A percentile compares a stretch with the other conserved stretches of the same genome.
phyloP scores from a whole-genome alignment of 2,329 filamentous ascomycete species.

The Fusarium stilboides region DNA sequence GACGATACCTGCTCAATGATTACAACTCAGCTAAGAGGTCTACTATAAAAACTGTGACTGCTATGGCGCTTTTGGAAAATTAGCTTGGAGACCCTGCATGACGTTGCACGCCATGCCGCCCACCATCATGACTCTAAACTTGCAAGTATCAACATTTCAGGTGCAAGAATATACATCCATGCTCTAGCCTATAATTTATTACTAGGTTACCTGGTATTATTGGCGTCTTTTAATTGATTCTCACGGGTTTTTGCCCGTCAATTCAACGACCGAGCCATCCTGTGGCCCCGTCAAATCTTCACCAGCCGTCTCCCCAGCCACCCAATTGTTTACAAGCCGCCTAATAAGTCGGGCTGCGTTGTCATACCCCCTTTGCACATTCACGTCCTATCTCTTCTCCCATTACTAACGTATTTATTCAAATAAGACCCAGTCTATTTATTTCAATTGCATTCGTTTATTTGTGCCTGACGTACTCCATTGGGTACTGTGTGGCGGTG shows the following conservation, averaged over 20 bases:
- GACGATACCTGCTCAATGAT: conserved; percentile 5
- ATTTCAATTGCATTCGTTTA: neutral
- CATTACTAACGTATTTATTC: conserved; percentile 4
- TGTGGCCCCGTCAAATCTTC: conserved; percentile 25
- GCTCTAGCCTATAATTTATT: neutral
- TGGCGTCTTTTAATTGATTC: neutral
- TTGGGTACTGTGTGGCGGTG: conserved; percentile 29
- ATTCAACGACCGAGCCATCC: conserved; percentile 3
- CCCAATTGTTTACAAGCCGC: conserved; percentile 47
- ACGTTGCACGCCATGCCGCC: conserved; percentile 19
- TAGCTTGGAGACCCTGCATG: conserved; percentile 38
- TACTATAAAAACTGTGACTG: neutral
- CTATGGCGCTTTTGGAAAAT: conserved; percentile 23
- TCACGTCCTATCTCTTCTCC: conserved; percentile 13
- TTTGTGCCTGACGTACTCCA: conserved; percentile 14
- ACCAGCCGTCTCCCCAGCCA: conserved; percentile 46
- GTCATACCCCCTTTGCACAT: conserved; percentile 40
- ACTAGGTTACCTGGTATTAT: neutral
- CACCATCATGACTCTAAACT: conserved; percentile 34
- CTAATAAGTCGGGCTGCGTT: conserved; percentile 19
- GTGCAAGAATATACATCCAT: neutral
- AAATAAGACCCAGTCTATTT: neutral
- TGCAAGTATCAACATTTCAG: conserved; percentile 2
- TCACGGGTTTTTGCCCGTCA: conserved; percentile 3
- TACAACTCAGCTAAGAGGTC: neutral